phyloP scores from a whole-genome alignment of 2,329 filamentous ascomycete species.

The Venturia pyrina region DNA sequence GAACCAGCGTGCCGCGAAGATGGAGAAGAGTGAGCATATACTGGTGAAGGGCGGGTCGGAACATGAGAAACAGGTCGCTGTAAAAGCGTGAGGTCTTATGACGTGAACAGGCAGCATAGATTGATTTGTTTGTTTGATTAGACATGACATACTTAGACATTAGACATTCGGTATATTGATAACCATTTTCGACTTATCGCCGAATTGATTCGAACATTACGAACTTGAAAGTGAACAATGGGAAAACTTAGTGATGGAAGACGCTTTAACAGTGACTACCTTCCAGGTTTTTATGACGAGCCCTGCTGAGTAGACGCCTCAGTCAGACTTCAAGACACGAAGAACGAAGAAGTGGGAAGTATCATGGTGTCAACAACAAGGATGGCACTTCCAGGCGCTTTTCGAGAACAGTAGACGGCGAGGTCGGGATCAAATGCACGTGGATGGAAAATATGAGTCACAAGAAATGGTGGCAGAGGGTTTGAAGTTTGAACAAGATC shows the following conservation, averaged over 20 bases:
- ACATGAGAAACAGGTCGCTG: neutral
- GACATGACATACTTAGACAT: neutral
- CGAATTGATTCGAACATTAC: neutral
- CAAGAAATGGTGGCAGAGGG: neutral
- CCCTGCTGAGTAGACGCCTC: no score
- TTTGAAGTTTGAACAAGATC: neutral
- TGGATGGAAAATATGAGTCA: neutral
- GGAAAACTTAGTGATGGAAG: no score
- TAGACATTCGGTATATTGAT: neutral
- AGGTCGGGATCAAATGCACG: no score
- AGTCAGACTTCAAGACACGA: no score
- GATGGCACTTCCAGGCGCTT: no score
- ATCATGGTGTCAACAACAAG: no score
- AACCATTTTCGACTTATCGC: neutral
- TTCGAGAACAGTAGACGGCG: no score
- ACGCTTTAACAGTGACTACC: no score
- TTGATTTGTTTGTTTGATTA: neutral
- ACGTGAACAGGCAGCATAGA: neutral
- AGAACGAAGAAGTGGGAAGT: no score
- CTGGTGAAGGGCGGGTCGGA: neutral
- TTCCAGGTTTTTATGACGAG: no score
- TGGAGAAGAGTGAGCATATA: conserved; percentile 2
- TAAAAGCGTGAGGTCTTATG: neutral
- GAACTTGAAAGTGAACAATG: no score
- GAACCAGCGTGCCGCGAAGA: conserved; percentile 60